Base-by-base conservation (phyloP, 176 grass and related monocot species). In the Oryza coarctata region DNA sequence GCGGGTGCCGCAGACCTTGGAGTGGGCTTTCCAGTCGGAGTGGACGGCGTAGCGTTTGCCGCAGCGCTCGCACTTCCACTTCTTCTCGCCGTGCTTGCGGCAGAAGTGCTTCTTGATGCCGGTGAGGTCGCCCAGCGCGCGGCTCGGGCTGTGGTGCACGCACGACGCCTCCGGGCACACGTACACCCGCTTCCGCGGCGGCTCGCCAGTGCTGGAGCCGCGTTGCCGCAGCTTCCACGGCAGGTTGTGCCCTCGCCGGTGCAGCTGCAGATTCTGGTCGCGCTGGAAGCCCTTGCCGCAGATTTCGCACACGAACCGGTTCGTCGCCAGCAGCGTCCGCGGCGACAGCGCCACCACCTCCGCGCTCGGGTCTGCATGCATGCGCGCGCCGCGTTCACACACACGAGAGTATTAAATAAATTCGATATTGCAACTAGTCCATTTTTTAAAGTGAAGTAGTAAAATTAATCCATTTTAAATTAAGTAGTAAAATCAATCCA, bases 11-110 rank as follows among this genome's bases (percentile, higher is more conserved):
- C 97, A 99, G 62, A 99, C 87, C 83, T 99, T 99, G 87, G 93
- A 79, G 88, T 99, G 97, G 0, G 97, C 97, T 81, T 99, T 99
- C 93, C 97, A 99, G 84, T 99, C 97, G 3, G 97, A 99, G 73
- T 94, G 97, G 35, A 99, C 97, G 36, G 97, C 97, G 71, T 99
- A 99, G 50, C 86, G 91, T 91, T 99, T 99, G 23, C 41, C 65
- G 84, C 92, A 94, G 3, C 87, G 85, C 5, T 94, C 92, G 84
- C 92, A 94, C 84, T 85, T 91, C 92, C 92, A 94, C 74, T 91
- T 94, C 92, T 94, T 94, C 87, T 94, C 92, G 25, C 92, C 92
- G 69, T 94, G 92, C 84, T 94, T 94, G 10, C 92, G 84, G 87
- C 84, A 87, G 81, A 41, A 94, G 84, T 94, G 92, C 84, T 94